phyloP scores from a whole-genome alignment of 2,329 filamentous ascomycete genomes.

The Meredithiella fracta region DNA sequence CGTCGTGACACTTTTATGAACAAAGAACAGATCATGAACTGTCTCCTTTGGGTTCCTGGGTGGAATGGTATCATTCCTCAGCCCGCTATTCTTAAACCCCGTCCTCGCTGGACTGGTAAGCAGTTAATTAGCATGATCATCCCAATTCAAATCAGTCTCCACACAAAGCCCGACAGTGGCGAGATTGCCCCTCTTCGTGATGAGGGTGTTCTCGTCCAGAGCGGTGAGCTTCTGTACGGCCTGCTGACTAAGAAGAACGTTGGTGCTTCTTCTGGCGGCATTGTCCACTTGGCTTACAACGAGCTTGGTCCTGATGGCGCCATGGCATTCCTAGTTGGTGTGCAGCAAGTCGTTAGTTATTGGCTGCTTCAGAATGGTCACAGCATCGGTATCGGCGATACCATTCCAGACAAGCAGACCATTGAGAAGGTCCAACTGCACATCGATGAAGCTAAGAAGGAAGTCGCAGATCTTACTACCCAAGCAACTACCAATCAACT shows the following conservation, averaged over 20 bases:
- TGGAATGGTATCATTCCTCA: slow-evolving; percentile 93
- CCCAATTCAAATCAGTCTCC: slow-evolving; percentile 68
- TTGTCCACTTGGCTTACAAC: slow-evolving; percentile 92
- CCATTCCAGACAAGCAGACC: slow-evolving; percentile 74
- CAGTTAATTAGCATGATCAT: slow-evolving; percentile 92
- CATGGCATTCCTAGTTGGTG: slow-evolving; percentile 90
- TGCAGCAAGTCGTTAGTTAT: slow-evolving; percentile 88
- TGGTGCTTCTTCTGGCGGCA: slow-evolving; percentile 75
- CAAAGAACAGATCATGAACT: slow-evolving; percentile 87
- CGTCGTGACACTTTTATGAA: slow-evolving; percentile 81
- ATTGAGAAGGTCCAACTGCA: slow-evolving; percentile 71
- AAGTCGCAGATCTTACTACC: slow-evolving; percentile 59
- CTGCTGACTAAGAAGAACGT: slow-evolving; percentile 87
- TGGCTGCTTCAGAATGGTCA: slow-evolving; percentile 94
- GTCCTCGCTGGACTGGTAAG: slow-evolving; percentile 92
- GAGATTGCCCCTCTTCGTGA: slow-evolving; percentile 52
- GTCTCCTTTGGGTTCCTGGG: slow-evolving; percentile 91
- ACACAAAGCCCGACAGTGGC: slow-evolving; percentile 43
- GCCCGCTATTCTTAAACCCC: slow-evolving; percentile 85
- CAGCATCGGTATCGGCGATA: slow-evolving; percentile 97
- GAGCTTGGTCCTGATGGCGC: slow-evolving; percentile 74
- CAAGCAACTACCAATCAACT: slow-evolving; percentile 72
- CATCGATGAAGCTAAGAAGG: slow-evolving; percentile 64
- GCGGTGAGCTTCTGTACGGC: slow-evolving; percentile 79
- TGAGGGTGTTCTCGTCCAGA: slow-evolving; percentile 65